phyloP scores from a whole-genome alignment of 1,284 basidiomycete genomes.

The Anthracocystis walkeri region DNA sequence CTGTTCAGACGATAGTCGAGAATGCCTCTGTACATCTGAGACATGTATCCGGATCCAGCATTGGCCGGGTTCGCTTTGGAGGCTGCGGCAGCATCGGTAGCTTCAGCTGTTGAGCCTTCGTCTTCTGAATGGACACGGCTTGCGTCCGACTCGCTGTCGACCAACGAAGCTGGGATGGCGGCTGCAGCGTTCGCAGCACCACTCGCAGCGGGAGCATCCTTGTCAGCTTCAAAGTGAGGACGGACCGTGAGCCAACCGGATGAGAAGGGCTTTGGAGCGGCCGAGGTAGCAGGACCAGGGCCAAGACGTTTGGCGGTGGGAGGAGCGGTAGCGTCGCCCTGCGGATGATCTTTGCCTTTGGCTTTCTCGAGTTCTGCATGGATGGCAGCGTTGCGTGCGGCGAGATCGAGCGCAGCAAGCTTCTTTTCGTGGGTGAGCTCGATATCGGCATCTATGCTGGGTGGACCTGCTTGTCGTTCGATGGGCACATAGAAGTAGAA shows the following conservation, averaged over 20 bases:
- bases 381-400: constrained; percentile 53
- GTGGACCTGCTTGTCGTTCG: constrained; percentile 13
- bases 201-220: constrained; percentile 16
- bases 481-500: constrained; percentile 44
- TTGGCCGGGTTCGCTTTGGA: constrained; percentile 5
- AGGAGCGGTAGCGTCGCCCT: constrained; percentile 49
- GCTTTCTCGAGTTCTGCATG: constrained; percentile 46
- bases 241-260: constrained; percentile 60
- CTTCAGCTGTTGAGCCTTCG: constrained; percentile 13
- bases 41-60: constrained; percentile 55
- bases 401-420: constrained; percentile 54
- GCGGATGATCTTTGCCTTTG: constrained; percentile 43
- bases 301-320: constrained; percentile 54
- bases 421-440: constrained; percentile 52
- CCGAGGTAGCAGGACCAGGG: constrained; percentile 27
- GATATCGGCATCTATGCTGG: constrained; percentile 34
- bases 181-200: constrained; percentile 9
- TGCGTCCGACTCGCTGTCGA: constrained; percentile 30
- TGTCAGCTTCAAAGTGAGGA: constrained; percentile 49
- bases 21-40: constrained; percentile 62
- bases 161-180: constrained; percentile 26
- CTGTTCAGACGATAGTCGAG: constrained; percentile 55
- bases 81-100: constrained; percentile 7
- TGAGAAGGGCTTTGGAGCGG: constrained; percentile 42
- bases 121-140: constrained; percentile 26